Percentiles rank a stretch among this genome's conserved stretches.
Conservation (phyloP, 441 rosid genomes). For the Daphne laureola region DNA sequence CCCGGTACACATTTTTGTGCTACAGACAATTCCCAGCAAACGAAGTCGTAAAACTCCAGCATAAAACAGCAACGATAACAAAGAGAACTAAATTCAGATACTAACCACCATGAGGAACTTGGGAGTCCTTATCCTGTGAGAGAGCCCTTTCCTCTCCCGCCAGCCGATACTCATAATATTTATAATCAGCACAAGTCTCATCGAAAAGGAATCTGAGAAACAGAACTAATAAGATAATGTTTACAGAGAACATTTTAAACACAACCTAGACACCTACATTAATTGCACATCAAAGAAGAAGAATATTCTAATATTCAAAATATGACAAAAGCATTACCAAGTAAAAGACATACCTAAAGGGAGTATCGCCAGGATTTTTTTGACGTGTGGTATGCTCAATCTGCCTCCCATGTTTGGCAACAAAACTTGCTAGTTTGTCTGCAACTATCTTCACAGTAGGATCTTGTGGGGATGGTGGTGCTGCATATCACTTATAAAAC, state of each 20-base stretch:
- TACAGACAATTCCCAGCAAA: no score
- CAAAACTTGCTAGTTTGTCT: slow-evolving; percentile 94
- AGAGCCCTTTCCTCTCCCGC: slow-evolving; percentile 72
- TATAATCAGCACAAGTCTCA: slow-evolving; percentile 69
- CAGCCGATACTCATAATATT: slow-evolving; percentile 69
- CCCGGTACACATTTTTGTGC: no score
- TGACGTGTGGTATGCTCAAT: slow-evolving; percentile 86
- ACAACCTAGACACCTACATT: not conserved
- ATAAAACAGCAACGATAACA: not conserved
- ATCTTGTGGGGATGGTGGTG: slow-evolving; percentile 77
- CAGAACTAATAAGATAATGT: slow-evolving; percentile 12
- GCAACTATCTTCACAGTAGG: slow-evolving; percentile 95
- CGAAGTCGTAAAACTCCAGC: no score
- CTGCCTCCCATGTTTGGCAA: slow-evolving; percentile 94
- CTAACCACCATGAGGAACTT: slow-evolving; percentile 41
- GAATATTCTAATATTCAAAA: not conserved
- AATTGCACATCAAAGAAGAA: no score
- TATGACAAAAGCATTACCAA: slow-evolving; percentile 1
- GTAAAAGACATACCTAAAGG: slow-evolving; percentile 59
- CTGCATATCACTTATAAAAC: slow-evolving; percentile 99
- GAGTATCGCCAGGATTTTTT: slow-evolving; percentile 93
- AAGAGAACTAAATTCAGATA: slow-evolving; percentile 6
- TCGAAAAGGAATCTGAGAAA: slow-evolving; percentile 72
- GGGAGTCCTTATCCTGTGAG: slow-evolving; percentile 39
- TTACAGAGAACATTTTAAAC: not conserved